Evolutionary conservation across 352 stramenopile genomes (phyloP).

Genomic region (Pythium volutum): DNA sequence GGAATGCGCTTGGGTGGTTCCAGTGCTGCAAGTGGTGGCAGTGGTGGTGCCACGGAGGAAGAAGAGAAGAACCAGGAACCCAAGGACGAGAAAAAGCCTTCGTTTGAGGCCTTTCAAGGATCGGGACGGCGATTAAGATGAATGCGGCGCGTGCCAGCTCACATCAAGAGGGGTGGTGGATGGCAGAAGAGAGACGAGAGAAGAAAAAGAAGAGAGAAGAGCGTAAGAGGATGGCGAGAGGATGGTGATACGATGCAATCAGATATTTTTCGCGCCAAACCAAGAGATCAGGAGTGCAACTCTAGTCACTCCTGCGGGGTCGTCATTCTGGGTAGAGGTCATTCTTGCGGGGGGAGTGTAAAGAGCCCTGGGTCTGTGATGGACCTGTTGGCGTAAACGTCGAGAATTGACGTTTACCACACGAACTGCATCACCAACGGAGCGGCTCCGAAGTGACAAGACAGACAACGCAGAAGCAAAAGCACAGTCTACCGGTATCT

Average conservation of each 20-base stretch:
- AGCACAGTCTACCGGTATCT: no score
- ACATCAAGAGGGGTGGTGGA: no score
- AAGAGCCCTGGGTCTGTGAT: neutral
- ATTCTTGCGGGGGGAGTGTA: neutral
- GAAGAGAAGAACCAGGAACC: slow-evolving; percentile 45
- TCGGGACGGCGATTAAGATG: slow-evolving; percentile 42
- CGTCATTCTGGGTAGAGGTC: no score
- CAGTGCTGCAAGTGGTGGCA: neutral
- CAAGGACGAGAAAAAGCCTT: slow-evolving; percentile 32
- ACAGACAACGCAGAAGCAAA: neutral
- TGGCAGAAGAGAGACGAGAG: neutral
- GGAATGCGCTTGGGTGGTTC: slow-evolving; percentile 11
- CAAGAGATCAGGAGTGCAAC: neutral
- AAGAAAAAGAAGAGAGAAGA: neutral
- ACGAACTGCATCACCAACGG: no score
- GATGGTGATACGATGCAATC: neutral
- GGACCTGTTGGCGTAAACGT: slow-evolving; percentile 8
- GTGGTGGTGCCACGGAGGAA: slow-evolving; percentile 19
- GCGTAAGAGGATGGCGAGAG: neutral
- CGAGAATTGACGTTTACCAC: neutral
- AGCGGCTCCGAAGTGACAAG: neutral
- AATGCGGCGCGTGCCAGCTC: neutral
- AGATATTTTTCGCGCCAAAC: neutral
- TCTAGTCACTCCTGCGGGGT: neutral
- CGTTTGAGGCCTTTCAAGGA: slow-evolving; percentile 61